Conservation (phyloP, 2,329 filamentous ascomycete species). For the Fulvia fulva region DNA sequence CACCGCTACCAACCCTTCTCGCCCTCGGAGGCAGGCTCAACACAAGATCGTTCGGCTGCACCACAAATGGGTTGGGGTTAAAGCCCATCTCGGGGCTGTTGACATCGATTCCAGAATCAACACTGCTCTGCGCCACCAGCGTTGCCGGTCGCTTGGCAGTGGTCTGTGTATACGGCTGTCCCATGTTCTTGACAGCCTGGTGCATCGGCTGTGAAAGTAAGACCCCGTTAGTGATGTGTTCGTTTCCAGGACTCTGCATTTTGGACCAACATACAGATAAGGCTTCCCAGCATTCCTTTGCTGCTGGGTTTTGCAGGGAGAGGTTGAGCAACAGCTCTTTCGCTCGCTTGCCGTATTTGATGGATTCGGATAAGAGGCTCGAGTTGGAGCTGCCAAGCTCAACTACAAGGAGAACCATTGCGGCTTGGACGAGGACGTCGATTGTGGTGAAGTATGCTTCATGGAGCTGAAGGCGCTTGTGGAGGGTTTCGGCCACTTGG, state of each 20-base stretch:
- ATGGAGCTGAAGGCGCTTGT: slow-evolving; percentile 14
- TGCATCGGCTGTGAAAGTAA: background rate
- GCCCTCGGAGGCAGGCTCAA: background rate
- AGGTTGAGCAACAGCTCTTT: slow-evolving; percentile 15
- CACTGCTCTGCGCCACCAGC: background rate
- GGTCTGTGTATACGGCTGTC: background rate
- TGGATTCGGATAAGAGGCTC: slow-evolving; percentile 8
- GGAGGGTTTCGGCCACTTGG: slow-evolving; percentile 14
- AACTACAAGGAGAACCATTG: slow-evolving; percentile 13
- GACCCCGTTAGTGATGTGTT: background rate
- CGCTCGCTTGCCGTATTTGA: slow-evolving; percentile 7
- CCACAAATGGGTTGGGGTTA: background rate
- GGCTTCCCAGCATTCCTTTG: slow-evolving; percentile 16
- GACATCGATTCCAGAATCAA: background rate
- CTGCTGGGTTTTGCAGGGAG: slow-evolving; percentile 11
- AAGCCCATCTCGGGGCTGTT: background rate
- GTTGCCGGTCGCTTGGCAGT: background rate
- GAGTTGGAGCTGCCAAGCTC: slow-evolving; percentile 11
- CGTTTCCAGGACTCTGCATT: background rate
- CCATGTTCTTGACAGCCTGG: background rate
- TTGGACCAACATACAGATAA: slow-evolving; percentile 6
- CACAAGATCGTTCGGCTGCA: background rate
- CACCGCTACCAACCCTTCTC: background rate
- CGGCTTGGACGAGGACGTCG: slow-evolving; percentile 17
- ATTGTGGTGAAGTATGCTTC: slow-evolving; percentile 17